Percentiles rank a stretch among this genome's conserved stretches.
Conservation (phyloP, 1,284 basidiomycete species). For the Rhodotorula sp. region DNA sequence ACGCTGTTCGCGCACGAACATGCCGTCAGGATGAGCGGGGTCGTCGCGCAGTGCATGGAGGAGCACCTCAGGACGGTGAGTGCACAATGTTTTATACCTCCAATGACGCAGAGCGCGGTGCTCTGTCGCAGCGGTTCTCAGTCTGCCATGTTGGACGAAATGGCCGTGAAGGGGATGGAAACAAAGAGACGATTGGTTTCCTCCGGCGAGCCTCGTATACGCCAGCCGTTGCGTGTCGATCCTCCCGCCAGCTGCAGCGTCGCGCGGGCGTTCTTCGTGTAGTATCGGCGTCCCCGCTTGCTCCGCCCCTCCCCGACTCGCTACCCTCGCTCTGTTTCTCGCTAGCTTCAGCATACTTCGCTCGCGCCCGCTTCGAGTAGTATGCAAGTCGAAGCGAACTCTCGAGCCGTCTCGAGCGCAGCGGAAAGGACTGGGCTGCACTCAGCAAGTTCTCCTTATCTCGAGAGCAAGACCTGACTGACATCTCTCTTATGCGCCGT, state of each 20-base stretch:
- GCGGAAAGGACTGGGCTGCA: not conserved
- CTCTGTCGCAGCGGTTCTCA: too few species aligned
- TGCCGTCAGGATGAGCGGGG: slow-evolving; percentile 66
- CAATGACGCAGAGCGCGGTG: too few species aligned
- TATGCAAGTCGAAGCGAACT: too few species aligned
- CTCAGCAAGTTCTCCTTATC: not conserved
- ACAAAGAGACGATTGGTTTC: not conserved
- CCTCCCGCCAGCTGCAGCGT: not conserved
- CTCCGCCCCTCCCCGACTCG: not conserved
- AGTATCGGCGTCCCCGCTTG: not conserved
- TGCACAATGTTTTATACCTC: slow-evolving; percentile 7
- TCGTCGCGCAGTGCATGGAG: slow-evolving; percentile 84
- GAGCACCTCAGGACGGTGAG: slow-evolving; percentile 68
- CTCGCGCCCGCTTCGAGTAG: not conserved
- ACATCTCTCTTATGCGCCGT: too few species aligned
- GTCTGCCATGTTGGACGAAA: too few species aligned
- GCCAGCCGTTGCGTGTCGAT: not conserved
- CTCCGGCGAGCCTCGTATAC: too few species aligned
- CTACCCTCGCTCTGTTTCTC: not conserved
- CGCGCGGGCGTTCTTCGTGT: not conserved
- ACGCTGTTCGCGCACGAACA: slow-evolving; percentile 91
- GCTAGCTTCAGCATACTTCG: too few species aligned
- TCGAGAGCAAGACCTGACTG: not conserved
- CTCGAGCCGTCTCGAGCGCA: too few species aligned
- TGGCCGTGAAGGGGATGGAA: not conserved